Evolutionary conservation across 352 stramenopile species (phyloP), one percentile per base, ranked within the genome.

Genomic region (Phytophthora aleatoria): DNA sequence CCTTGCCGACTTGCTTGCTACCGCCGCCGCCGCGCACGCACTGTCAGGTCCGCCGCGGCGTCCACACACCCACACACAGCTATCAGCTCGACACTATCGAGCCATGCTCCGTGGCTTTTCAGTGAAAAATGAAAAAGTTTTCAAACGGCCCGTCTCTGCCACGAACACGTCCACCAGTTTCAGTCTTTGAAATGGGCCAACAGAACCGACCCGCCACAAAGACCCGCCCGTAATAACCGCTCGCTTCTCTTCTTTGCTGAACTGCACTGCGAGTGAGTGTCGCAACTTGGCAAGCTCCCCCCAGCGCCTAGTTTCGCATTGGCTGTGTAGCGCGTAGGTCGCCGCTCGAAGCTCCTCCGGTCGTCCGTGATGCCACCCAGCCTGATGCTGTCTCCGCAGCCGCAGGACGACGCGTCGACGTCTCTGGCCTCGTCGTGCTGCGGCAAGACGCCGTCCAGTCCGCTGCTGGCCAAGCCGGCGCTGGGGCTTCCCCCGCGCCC

Each of bases 311-410:
- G 54, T 69, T 69, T 64, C 54, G 39, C 61, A 55, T 69, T 43
- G 48, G 61, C 54, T 48, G n/a, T 42, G 54, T 49, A 26, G 36
- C 15, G n/a, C 24, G 8, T 36, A 64, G 39, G 61, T 12, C 28
- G 1, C 10, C 26, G 12, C 54, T 44, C 50, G 41, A 27, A 61
- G 42, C 61, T 50, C 24, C 61, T 50, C 24, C 39, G 7, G 8
- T 27, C 42, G 20, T 9, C 36, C 13, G 44, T 2, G 24, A 73
- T 73, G 66, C 26, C 66, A 61, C 66, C 66, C 31, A 74, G 66
- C 28, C 31, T 69, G 6, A 61, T 59, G 54, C 16, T 69, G 31
- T 66, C 60, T n/a, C 61, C 54, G 15, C 66, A 66, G 51, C 66
- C 66, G 26, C 54, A 70, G 28, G 49, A 67, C 54, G 39, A 43